Conservation (phyloP, 2,329 filamentous ascomycete species). For the Fusarium floridanum region DNA sequence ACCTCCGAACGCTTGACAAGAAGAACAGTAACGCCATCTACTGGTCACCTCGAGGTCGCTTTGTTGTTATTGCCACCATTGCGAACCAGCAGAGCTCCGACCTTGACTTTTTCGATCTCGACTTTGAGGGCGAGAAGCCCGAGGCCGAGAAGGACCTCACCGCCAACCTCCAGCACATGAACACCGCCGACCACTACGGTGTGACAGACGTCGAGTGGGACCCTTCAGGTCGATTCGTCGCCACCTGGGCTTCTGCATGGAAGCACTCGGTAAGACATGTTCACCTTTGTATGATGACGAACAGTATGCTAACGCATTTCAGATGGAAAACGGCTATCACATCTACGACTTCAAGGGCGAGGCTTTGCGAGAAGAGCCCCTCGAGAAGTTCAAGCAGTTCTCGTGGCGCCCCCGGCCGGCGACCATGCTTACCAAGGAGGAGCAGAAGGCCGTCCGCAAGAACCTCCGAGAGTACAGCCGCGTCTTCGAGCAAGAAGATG, state of each 20-base stretch:
- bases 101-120: constrained; percentile 96
- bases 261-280: constrained; percentile 83
- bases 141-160: constrained; percentile 94
- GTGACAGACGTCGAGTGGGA: constrained; percentile 99
- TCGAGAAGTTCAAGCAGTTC: constrained; percentile 99
- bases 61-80: constrained; percentile 94
- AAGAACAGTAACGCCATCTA: constrained; percentile 99
- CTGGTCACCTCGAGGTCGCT: constrained; percentile 96
- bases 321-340: constrained; percentile 99
- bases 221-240: constrained; percentile 93
- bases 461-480: constrained; percentile 97
- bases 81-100: constrained; percentile 94
- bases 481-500: constrained; percentile 94
- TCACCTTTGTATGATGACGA: constrained; percentile 26
- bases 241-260: constrained; percentile 93
- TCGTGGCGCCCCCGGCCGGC: constrained; percentile 92
- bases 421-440: constrained; percentile 93
- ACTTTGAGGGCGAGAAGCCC: constrained; percentile 97
- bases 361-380: constrained; percentile 87
- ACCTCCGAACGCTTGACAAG: constrained; percentile 94
- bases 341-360: constrained; percentile 96
- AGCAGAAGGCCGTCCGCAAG: constrained; percentile 98
- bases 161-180: constrained; percentile 95
- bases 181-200: constrained; percentile 94
- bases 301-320: constrained; percentile 19